phyloP scores from a whole-genome alignment of 2,329 filamentous ascomycete genomes.

The Colletotrichum siamense region DNA sequence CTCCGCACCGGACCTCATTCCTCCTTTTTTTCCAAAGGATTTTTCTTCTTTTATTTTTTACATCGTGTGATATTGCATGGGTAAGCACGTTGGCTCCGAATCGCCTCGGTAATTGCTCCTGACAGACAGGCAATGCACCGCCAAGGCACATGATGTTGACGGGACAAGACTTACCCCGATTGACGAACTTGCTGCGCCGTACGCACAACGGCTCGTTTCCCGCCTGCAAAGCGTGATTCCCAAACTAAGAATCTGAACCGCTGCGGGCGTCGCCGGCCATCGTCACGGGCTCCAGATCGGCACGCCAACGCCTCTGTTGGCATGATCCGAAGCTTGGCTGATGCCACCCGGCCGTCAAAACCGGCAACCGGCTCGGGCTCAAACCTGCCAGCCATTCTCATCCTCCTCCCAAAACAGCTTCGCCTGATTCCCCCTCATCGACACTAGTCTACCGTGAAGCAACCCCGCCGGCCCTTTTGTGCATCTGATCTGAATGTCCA shows the following conservation, averaged over 20 bases:
- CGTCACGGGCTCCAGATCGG: neutral
- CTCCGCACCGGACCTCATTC: constrained; percentile 1
- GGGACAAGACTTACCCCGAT: neutral
- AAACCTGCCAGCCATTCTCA: neutral
- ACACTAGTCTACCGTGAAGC: neutral
- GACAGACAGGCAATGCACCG: neutral
- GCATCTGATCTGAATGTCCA: neutral
- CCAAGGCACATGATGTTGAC: rapidly evolving
- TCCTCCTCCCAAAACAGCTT: neutral
- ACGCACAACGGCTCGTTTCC: neutral
- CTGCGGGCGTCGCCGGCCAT: neutral
- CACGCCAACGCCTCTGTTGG: neutral
- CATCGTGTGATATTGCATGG: neutral
- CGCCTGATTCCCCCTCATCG: neutral
- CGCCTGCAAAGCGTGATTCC: neutral
- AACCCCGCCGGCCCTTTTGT: neutral
- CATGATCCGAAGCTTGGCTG: constrained; percentile 9
- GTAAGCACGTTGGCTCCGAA: neutral
- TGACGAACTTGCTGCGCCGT: neutral
- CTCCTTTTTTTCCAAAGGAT: neutral
- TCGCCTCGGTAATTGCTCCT: neutral
- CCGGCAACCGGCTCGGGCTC: neutral
- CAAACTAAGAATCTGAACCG: neutral
- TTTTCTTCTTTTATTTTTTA: neutral
- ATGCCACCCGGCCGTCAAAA: neutral